Conservation (phyloP, 1,139 yeast species). For the Yamadazyma dendronema region DNA sequence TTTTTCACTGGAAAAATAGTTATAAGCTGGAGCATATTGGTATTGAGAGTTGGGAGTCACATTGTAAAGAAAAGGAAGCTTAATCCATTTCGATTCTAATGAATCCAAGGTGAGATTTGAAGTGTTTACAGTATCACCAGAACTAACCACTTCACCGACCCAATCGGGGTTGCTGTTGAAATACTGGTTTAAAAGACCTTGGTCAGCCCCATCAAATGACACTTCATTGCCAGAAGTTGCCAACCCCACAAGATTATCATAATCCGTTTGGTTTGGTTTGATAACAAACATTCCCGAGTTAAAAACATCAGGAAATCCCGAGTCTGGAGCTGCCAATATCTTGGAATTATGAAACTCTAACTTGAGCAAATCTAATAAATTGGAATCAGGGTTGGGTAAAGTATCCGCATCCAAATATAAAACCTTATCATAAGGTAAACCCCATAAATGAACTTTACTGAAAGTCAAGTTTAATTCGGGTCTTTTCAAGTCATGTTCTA, state of each 20-base stretch:
- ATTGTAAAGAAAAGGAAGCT: constrained; percentile 78
- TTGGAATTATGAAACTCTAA: constrained; percentile 35
- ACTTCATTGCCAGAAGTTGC: constrained; percentile 24
- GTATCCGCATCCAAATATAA: constrained; percentile 85
- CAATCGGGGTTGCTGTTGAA: constrained; percentile 54
- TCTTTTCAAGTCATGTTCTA: constrained; percentile 49
- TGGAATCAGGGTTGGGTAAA: constrained; percentile 48
- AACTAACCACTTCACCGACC: constrained; percentile 24
- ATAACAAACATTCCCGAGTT: constrained; percentile 82
- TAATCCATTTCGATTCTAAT: constrained; percentile 55
- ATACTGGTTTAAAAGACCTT: constrained; percentile 83
- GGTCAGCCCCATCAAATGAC: constrained; percentile 94
- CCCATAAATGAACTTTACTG: constrained; percentile 76
- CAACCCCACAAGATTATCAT: constrained; percentile 39
- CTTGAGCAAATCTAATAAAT: constrained; percentile 26
- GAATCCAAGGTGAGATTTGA: background rate
- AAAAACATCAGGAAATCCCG: constrained; percentile 95
- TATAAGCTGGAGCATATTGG: constrained; percentile 79
- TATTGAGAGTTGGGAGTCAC: constrained; percentile 84
- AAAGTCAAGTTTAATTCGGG: constrained; percentile 73
- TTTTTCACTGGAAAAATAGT: constrained; percentile 42
- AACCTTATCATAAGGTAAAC: constrained; percentile 53
- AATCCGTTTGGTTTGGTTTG: constrained; percentile 53
- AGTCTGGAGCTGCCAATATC: constrained; percentile 81
- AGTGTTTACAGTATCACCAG: background rate